Evolutionary conservation across 2,329 filamentous ascomycete genomes (phyloP), one percentile per base, ranked within the genome.

Genomic region (Cyphellophora attinorum): DNA sequence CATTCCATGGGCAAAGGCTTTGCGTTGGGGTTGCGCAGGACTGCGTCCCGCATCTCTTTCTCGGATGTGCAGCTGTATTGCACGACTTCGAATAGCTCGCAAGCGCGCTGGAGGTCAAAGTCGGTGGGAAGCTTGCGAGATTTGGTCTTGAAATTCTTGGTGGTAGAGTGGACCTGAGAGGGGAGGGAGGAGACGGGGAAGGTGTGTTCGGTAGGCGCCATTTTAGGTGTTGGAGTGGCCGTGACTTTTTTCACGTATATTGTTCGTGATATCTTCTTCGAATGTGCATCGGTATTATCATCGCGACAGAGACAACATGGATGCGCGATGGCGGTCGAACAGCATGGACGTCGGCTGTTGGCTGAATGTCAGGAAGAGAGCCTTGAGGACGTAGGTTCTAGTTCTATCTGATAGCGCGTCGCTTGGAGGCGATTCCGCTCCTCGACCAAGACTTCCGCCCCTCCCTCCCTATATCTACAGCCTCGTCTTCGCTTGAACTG

Each of bases 11-110:
- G 63, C 65, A 52, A 73, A 10, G 15, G 13, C 11, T 17, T 35
- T 10, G 29, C 36, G n/a, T 27, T 34, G 8, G 36, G 36, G 28
- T 29, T 43, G 11, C 31, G 34, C 21, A 43, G 15, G 5, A 31
- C 32, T 14, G 35, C 31, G 18, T 49, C 31, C 13, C 37, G 29
- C 31, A 43, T 35, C 35, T 62, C 58, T 21, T 60, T 54, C 6
- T 65, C 58, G 6, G 74, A 57, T 50, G 74, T 66, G 55, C 76
- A 81, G 16, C 67, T 67, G 51, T 77, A 79, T 56, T 81, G 76
- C 30, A 73, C 58, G 54, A 80, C 55, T 51, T 79, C 72, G 45
- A 72, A 61, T 27, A 79, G 55, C 37, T 65, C 56, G 52, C 76
- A 80, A 29, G 48, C 42, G 32, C 71, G 58, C 35, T 59, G 53